These are phyloP conservation scores for Botrytis sinoallii DNA, from an alignment of 2,329 filamentous ascomycete genomes.

Conservation along the genomic window DNA sequence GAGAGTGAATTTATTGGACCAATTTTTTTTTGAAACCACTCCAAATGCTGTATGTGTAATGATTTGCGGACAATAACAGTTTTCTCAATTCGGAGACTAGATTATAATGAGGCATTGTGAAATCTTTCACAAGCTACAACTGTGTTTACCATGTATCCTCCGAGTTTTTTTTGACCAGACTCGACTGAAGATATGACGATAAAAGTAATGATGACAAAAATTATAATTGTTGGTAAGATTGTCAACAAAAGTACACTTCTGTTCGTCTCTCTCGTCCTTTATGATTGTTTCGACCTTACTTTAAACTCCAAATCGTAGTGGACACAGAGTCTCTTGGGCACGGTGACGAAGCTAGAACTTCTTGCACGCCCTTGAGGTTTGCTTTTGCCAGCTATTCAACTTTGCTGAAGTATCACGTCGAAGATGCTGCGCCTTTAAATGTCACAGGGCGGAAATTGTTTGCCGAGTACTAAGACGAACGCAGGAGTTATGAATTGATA, in stretches of 20 bases:
- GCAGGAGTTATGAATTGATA: neutral
- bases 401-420: neutral
- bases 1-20: neutral
- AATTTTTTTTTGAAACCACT: rapidly evolving
- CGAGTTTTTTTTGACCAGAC: neutral
- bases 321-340: neutral
- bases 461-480: rapidly evolving
- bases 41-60: neutral
- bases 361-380: too few relatives aligned
- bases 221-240: neutral
- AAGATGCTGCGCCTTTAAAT: neutral
- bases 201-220: neutral
- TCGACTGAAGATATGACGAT: neutral
- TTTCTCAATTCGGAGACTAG: neutral
- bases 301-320: rapidly evolving
- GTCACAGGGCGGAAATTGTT: neutral
- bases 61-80: neutral
- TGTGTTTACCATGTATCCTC: neutral
- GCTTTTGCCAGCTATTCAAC: neutral
- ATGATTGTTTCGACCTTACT: rapidly evolving
- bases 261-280: rapidly evolving
- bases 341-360: neutral
- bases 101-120: neutral
- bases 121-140: neutral
- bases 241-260: neutral